Evolutionary conservation across 164 flowering plant genomes (phyloP), one percentile per base, ranked within the genome.

Genomic region (Litsea cubeba): DNA sequence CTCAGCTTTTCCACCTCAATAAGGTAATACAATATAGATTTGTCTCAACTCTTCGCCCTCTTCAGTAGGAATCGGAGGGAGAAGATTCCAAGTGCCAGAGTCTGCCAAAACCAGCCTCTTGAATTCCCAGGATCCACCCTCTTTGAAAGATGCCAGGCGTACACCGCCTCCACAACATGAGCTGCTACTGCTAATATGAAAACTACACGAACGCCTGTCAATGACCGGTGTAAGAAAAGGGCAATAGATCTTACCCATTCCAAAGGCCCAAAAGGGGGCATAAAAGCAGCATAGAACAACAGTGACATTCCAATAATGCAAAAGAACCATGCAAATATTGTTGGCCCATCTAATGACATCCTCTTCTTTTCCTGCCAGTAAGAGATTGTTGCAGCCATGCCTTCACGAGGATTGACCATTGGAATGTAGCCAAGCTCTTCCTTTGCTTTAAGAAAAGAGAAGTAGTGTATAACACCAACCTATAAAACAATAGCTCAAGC

Each of bases 381-480:
- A 23, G 93, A 74, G 80, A 93, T 89, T 35, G 98, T 95, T 58
- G 86, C 80, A 23, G 94, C 84, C 94, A 95, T 93, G 32, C 97
- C 99, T 51, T 95, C 95, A 14, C 71, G 80, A 17, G 97, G 88
- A 80, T 81, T 91, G 69, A 89, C 92, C 84, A 87, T 71, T 12
- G 99, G 99, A 49, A 82, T 80, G 75, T 92, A 95, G 17, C 97
- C 94, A 40, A 95, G 89, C 80, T 95, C 97, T 75, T 87, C 82
- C 78, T 82, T 90, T 15, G 98, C 98, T 86, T 92, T 95, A 3
- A 90, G 85, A 74, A 72, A 83, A 11, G 98, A 92, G 80, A 90
- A 95, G 83, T 92, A 89, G 76, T 94, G 95, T 58, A 94, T 92
- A 25, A 95, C 93, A 7, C 99, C 97, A 50, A 95, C 98, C 99